phyloP scores from a whole-genome alignment of 108 stramenopile genomes.

The Cyclostephanos invisitatus region DNA sequence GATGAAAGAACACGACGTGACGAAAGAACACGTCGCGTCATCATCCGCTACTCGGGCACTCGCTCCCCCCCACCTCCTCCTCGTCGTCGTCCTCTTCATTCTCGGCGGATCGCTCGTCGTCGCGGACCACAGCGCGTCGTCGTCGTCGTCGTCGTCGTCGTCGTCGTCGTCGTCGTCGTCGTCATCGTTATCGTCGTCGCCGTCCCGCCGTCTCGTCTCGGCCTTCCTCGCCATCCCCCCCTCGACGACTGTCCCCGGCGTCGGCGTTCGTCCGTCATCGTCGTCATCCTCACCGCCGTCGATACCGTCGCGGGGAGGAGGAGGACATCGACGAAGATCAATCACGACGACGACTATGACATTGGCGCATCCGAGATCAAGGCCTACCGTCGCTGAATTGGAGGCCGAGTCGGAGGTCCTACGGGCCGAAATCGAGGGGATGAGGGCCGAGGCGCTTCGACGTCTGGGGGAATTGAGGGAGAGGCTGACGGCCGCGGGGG shows the following conservation, averaged over 20 bases:
- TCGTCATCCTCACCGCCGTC: too few species aligned
- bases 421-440: slow-evolving; percentile 60
- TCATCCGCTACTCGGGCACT: not conserved
- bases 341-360: not conserved
- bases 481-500: slow-evolving; percentile 27
- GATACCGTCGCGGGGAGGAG: too few species aligned
- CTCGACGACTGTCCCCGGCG: not conserved
- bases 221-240: not conserved
- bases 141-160: too few species aligned
- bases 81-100: not conserved
- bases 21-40: not conserved
- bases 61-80: not conserved
- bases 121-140: not conserved
- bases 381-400: slow-evolving; percentile 33
- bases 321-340: too few species aligned
- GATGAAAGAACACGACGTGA: not conserved
- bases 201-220: not conserved
- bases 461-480: slow-evolving; percentile 58
- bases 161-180: too few species aligned
- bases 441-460: slow-evolving; percentile 63
- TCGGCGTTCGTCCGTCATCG: too few species aligned
- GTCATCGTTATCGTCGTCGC: not conserved
- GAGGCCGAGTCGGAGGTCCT: slow-evolving; percentile 49
- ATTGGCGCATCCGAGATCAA: not conserved
- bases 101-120: not conserved